Base-by-base conservation (phyloP, 345 rosid species). In the Arabidopsis thaliana region DNA sequence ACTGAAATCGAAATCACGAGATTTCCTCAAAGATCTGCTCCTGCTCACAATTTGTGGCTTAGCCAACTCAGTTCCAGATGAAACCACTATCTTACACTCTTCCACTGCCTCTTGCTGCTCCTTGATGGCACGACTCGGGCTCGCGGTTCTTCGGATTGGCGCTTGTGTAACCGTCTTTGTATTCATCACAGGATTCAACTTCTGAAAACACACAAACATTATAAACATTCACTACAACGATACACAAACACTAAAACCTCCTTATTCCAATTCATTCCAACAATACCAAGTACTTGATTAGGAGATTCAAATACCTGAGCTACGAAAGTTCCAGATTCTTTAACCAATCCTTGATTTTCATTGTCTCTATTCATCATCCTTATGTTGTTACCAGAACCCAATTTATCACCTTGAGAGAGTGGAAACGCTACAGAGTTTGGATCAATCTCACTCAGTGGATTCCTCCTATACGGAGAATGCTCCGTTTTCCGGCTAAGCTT, bases 401-500 rank as follows among this genome's bases (percentile, higher is more conserved):
- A 12, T 71, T 72, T 82, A 42, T 49, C 83, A 23, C 70, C 70
- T 22, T 85, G 66, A 61, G 87, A 62, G 40, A 71, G 88, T 6
- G 86, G 83, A 79, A 57, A 71, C 10, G 81, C 81, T 3, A 83
- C 76, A 1, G 86, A 71, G 78, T 88, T 89, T 22, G 88, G 72
- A 49, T 91, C 93, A 24, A 86, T 85, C 73, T 94, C 96, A 16
- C 84, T 72, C 69, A 88, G 63, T 1, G 93, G 98, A 49, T 87
- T 91, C 78, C 96, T 86, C 66, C 92, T 81, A 9, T 75, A 83
- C 4, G 97, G 98, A 0, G 97, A 90, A 23, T 83, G 89, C 20
- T 94, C 98, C 0, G 91, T 91, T 83, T 94, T 94, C 78, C 95
- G 86, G 69, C 94, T 93, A 24, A 88, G 91, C 7, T 76, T 76